phyloP scores from a whole-genome alignment of 495 filamentous ascomycete species.

The Hypoxylon fuscum region DNA sequence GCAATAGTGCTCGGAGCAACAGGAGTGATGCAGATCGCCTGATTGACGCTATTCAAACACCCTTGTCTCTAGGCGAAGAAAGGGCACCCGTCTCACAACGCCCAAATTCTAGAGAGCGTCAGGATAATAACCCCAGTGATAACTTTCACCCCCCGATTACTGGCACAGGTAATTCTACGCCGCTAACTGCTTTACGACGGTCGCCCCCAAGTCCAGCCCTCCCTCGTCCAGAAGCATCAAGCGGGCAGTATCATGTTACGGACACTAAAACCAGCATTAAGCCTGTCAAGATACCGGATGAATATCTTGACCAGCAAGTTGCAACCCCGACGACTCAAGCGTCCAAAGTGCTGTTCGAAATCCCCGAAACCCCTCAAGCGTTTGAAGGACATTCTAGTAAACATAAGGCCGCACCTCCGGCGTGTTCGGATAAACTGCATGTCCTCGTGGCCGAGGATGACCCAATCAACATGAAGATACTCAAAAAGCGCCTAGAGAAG shows the following conservation, averaged over 20 bases:
- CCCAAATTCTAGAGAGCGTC: slow-evolving; percentile 33
- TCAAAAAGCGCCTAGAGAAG: slow-evolving; percentile 85
- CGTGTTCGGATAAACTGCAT: slow-evolving; percentile 56
- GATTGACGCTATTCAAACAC: slow-evolving; percentile 77
- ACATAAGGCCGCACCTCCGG: not conserved
- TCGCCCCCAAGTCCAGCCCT: slow-evolving; percentile 5
- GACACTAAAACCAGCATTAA: slow-evolving; percentile 51
- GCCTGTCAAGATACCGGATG: slow-evolving; percentile 52
- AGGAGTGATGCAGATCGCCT: slow-evolving; percentile 77
- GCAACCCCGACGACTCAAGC: slow-evolving; percentile 21
- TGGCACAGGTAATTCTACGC: not conserved
- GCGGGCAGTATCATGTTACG: slow-evolving; percentile 42
- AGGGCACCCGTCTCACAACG: slow-evolving; percentile 13
- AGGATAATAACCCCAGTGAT: no score
- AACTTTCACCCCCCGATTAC: slow-evolving; percentile 9
- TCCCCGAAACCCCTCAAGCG: slow-evolving; percentile 27
- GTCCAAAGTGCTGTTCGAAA: slow-evolving; percentile 50
- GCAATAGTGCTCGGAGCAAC: slow-evolving; percentile 62
- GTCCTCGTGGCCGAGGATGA: slow-evolving; percentile 93
- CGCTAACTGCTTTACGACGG: not conserved
- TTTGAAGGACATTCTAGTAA: slow-evolving; percentile 6
- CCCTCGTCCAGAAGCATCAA: slow-evolving; percentile 4
- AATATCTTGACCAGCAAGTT: slow-evolving; percentile 39
- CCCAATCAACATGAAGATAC: slow-evolving; percentile 88
- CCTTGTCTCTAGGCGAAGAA: slow-evolving; percentile 57